phyloP scores from a whole-genome alignment of 2,329 filamentous ascomycete genomes.

The Cryphonectria parasitica region DNA sequence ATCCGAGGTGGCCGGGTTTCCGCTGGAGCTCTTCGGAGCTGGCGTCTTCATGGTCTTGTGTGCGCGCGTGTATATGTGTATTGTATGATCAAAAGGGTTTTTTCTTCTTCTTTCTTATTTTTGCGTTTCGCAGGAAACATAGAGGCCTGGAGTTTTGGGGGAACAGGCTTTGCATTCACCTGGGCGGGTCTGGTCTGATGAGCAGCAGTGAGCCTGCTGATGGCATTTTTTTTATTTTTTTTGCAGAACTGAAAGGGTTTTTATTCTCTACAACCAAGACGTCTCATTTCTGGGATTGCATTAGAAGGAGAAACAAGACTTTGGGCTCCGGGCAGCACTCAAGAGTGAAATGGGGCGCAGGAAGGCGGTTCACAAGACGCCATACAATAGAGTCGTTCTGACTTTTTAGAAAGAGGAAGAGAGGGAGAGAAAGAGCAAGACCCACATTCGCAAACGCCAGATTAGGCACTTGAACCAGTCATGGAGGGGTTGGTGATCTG shows the following conservation, averaged over 20 bases:
- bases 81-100: conserved; percentile 2
- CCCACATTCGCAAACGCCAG: neutral
- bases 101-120: neutral
- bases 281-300: neutral
- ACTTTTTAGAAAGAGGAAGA: neutral
- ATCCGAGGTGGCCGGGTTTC: neutral
- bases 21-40: neutral
- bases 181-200: neutral
- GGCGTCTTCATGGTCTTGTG: neutral
- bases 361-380: neutral
- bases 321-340: neutral
- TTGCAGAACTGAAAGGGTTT: neutral
- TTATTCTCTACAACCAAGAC: neutral
- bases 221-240: too few species aligned
- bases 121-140: neutral
- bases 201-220: neutral
- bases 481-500: neutral
- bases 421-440: neutral
- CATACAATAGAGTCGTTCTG: conserved; percentile 4
- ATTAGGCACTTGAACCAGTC: neutral
- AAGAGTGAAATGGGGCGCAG: neutral
- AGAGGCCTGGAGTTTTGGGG: neutral
- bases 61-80: neutral
- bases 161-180: neutral
- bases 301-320: conserved; percentile 5